A percentile compares a stretch with the other conserved stretches of the same genome.
Conservation (phyloP, 2,329 filamentous ascomycete species). For the Sporothrix brasiliensis region DNA sequence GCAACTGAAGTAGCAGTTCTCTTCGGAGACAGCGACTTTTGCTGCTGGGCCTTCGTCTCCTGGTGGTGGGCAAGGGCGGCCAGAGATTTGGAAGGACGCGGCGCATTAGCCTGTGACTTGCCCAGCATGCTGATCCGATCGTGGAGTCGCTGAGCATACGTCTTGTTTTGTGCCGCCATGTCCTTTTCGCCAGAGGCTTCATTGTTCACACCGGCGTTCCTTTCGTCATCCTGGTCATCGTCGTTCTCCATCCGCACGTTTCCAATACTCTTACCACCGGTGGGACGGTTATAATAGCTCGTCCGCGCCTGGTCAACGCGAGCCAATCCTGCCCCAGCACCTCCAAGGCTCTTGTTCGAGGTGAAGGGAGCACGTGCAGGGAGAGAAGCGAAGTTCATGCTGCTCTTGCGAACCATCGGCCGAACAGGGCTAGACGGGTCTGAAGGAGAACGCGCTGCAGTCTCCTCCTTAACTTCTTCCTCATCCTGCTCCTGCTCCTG, state of each 20-base stretch:
- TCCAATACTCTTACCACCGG: conserved; percentile 73
- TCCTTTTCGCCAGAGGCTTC: conserved; percentile 50
- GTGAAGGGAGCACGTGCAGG: conserved; percentile 87
- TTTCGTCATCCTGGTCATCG: conserved; percentile 55
- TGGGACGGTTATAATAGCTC: conserved; percentile 73
- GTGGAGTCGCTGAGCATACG: conserved; percentile 89
- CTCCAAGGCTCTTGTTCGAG: conserved; percentile 78
- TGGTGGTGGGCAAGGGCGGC: conserved; percentile 40
- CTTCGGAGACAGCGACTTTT: conserved; percentile 28
- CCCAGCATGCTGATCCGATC: conserved; percentile 83
- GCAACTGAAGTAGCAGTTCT: conserved; percentile 34
- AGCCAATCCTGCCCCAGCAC: conserved; percentile 59
- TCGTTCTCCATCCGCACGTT: conserved; percentile 48
- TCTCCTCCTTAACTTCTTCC: conserved; percentile 20
- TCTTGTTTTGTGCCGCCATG: conserved; percentile 71
- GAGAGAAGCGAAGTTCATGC: conserved; percentile 88
- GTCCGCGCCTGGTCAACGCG: conserved; percentile 74
- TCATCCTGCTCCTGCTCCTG: not conserved
- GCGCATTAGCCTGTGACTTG: conserved; percentile 56
- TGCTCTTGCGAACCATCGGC: conserved; percentile 85
- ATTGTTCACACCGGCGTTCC: conserved; percentile 54
- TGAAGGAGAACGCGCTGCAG: conserved; percentile 49
- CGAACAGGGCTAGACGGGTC: conserved; percentile 74
- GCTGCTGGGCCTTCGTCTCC: conserved; percentile 35
- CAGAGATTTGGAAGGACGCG: conserved; percentile 54